phyloP scores from a whole-genome alignment of 371 early-diverging fungal species.

The Paraphysoderma sedebokerense region DNA sequence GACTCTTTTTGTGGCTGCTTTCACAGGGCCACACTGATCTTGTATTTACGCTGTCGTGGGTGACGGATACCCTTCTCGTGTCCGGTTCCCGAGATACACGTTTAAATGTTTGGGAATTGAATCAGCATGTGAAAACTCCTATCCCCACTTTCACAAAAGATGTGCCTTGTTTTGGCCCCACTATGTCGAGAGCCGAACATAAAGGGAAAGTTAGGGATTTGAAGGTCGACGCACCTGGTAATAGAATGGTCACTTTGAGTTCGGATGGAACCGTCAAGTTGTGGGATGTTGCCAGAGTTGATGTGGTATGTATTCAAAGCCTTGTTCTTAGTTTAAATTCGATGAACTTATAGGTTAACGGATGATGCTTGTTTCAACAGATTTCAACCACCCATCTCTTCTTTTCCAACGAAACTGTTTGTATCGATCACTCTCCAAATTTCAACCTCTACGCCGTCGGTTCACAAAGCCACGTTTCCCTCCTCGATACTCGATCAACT shows the following conservation, averaged over 20 bases:
- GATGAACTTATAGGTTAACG: too few species aligned
- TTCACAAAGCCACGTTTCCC: constrained; percentile 32
- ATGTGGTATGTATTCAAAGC: too few species aligned
- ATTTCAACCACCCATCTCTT: constrained; percentile 14
- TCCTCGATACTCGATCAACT: constrained; percentile 32
- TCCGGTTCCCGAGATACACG: constrained; percentile 42
- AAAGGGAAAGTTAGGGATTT: constrained; percentile 20
- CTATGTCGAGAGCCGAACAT: constrained; percentile 7
- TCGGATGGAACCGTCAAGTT: constrained; percentile 17
- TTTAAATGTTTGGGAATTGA: constrained; percentile 14
- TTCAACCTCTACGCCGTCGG: constrained; percentile 34
- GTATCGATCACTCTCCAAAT: constrained; percentile 17
- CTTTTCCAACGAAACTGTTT: constrained; percentile 32
- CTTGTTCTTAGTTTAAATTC: too few species aligned
- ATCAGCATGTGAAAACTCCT: not conserved
- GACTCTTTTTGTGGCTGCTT: constrained; percentile 6
- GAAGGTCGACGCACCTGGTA: not conserved
- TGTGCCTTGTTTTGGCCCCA: not conserved
- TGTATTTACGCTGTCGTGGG: constrained; percentile 40
- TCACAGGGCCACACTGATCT: constrained; percentile 36
- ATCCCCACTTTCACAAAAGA: too few species aligned
- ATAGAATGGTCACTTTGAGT: constrained; percentile 11
- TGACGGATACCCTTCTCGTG: constrained; percentile 27
- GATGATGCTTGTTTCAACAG: constrained; percentile 1
- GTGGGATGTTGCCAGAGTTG: constrained; percentile 12